Conservation (phyloP, 2,329 filamentous ascomycete genomes). For the Teratosphaeria zuluensis region DNA sequence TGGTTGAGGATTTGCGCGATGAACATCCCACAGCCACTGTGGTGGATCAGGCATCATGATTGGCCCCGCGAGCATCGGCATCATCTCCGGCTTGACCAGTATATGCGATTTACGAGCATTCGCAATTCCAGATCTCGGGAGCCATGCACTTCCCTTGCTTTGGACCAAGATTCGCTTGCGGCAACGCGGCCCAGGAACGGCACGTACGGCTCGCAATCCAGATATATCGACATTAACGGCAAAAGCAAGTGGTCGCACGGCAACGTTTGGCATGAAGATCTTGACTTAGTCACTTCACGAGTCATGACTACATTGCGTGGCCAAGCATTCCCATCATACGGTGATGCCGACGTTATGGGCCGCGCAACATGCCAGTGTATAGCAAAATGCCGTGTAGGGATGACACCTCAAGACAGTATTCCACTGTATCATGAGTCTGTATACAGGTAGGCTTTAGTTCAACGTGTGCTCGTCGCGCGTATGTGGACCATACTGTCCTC, state of each 20-base stretch:
- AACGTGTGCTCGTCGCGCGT: not conserved
- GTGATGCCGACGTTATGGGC: not conserved
- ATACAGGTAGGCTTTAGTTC: not conserved
- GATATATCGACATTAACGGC: too few species aligned
- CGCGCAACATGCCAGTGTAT: not conserved
- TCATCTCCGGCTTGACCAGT: not conserved
- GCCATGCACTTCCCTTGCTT: not conserved
- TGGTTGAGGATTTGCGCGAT: constrained; percentile 6
- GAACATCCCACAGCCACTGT: not conserved
- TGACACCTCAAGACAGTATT: not conserved
- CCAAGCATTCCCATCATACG: not conserved
- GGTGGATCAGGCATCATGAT: not conserved
- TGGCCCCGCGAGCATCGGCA: not conserved
- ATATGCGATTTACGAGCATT: not conserved
- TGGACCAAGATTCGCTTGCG: not conserved
- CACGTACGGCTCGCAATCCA: not conserved
- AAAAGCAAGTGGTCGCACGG: not conserved
- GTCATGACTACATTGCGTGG: not conserved
- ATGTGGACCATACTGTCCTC: not conserved
- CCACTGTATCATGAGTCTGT: not conserved
- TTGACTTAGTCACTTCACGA: not conserved
- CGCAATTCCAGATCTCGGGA: not conserved
- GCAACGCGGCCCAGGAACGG: not conserved
- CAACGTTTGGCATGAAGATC: not conserved
- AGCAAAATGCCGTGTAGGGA: not conserved